phyloP scores from a whole-genome alignment of 441 rosid species.

The Aleurites moluccanus region DNA sequence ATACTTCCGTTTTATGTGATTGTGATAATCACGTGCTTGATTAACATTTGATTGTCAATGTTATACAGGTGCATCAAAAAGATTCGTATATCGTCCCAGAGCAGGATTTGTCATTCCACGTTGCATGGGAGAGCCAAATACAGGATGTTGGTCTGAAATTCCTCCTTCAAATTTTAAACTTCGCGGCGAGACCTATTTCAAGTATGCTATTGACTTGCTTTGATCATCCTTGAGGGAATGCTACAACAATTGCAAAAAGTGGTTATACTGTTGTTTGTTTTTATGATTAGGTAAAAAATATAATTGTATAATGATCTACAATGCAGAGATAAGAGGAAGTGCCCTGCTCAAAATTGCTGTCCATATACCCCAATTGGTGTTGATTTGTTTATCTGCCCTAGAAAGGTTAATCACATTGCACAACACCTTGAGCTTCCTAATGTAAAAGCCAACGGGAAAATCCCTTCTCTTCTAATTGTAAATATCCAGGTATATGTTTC shows the following conservation, averaged over 20 bases:
- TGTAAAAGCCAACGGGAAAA: conserved; percentile 51
- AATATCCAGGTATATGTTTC: conserved; percentile 70
- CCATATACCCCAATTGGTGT: conserved; percentile 78
- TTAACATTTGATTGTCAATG: not conserved
- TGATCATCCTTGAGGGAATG: conserved; percentile 7
- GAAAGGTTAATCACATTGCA: conserved; percentile 85
- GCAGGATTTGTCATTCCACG: conserved; percentile 52
- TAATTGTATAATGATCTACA: conserved; percentile 29
- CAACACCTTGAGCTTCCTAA: conserved; percentile 85
- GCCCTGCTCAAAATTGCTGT: conserved; percentile 56
- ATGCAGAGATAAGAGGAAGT: conserved; percentile 81
- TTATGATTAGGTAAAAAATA: conserved; percentile 2
- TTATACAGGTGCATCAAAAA: conserved; percentile 48
- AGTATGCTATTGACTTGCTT: conserved; percentile 40
- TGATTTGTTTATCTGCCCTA: conserved; percentile 70
- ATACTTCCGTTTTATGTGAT: not conserved
- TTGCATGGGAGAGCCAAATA: conserved; percentile 39
- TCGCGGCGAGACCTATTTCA: conserved; percentile 76
- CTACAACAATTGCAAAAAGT: conserved; percentile 5
- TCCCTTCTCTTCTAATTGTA: conserved; percentile 80
- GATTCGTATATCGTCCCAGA: conserved; percentile 59
- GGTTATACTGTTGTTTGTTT: conserved; percentile 13
- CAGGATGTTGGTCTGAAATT: conserved; percentile 74
- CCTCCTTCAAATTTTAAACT: conserved; percentile 87
- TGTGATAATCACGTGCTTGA: not conserved